phyloP scores from a whole-genome alignment of 768 basidiomycete species.

The Amanita thiersii region DNA sequence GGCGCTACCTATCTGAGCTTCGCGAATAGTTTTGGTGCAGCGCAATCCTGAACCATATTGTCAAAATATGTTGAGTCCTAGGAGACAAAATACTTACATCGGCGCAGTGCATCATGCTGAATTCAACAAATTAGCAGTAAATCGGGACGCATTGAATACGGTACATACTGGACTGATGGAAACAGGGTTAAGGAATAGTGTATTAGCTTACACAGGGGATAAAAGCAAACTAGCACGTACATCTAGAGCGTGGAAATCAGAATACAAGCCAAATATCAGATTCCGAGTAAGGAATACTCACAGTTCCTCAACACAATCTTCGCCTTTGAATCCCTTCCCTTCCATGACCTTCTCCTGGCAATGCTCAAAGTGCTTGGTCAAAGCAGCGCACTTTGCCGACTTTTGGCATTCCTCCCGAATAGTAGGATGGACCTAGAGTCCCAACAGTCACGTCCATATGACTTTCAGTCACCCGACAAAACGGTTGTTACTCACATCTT shows the following conservation, averaged over 20 bases:
- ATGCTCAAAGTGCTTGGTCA: constrained; percentile 80
- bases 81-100: constrained; percentile 46
- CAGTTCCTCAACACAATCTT: constrained; percentile 92
- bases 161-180: constrained; percentile 57
- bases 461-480: neutral
- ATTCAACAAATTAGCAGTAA: constrained; percentile 1
- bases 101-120: constrained; percentile 88
- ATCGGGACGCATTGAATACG: constrained; percentile 2
- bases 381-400: constrained; percentile 53
- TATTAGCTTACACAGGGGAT: constrained; percentile 1
- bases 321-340: constrained; percentile 80
- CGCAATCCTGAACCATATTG: constrained; percentile 27
- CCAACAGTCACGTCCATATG: neutral
- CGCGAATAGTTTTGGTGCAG: constrained; percentile 76
- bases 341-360: constrained; percentile 82
- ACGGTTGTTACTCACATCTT: constrained; percentile 58
- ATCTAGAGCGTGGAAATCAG: constrained; percentile 15
- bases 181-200: neutral
- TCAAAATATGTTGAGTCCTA: constrained; percentile 25
- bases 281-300: constrained; percentile 30
- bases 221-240: constrained; percentile 12
- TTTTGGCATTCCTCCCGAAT: constrained; percentile 73
- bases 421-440: constrained; percentile 50
- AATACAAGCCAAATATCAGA: constrained; percentile 9
- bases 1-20: constrained; percentile 46